Percentiles rank a stretch among this genome's conserved stretches.
Conservation (phyloP, 257 asterid genomes). For the Plantago elongata region DNA sequence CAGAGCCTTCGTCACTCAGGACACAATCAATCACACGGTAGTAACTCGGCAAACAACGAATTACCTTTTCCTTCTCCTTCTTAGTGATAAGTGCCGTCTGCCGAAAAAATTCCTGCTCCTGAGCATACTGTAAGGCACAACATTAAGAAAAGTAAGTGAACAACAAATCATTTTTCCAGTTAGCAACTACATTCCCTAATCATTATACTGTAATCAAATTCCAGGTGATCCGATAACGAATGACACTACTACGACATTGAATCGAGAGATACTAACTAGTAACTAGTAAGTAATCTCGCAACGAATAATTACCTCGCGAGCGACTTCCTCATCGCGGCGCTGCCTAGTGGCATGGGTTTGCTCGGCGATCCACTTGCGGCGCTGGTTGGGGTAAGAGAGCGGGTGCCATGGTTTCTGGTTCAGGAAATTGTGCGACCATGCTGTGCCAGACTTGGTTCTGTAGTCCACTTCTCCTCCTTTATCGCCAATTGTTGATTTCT, state of each 20-base stretch:
- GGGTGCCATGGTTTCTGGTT: conserved; percentile 99
- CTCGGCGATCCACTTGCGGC: conserved; percentile 99
- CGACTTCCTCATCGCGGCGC: conserved; percentile 77
- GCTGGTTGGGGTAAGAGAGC: conserved; percentile 97
- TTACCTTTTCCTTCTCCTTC: conserved; percentile 94
- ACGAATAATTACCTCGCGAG: conserved; percentile 62
- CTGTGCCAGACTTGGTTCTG: conserved; percentile 88
- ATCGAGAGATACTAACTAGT: too few relatives aligned
- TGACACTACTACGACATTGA: too few relatives aligned
- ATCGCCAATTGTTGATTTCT: conserved; percentile 35
- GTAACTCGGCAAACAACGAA: too few relatives aligned
- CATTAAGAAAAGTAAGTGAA: not conserved
- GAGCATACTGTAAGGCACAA: conserved; percentile 68
- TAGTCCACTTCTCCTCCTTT: conserved; percentile 83
- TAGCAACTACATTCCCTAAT: too few relatives aligned
- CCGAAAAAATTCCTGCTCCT: conserved; percentile 92
- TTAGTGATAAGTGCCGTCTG: conserved; percentile 87
- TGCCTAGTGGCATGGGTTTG: conserved; percentile 71
- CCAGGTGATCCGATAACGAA: too few relatives aligned
- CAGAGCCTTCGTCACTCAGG: too few relatives aligned
- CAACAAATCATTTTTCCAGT: too few relatives aligned
- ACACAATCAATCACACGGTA: too few relatives aligned
- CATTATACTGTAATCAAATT: too few relatives aligned
- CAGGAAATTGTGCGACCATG: conserved; percentile 91
- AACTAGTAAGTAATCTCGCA: too few relatives aligned